Percentiles rank a stretch among this genome's conserved stretches.
Conservation (phyloP, 306 rosid species). For the Boehmeria nivea region DNA sequence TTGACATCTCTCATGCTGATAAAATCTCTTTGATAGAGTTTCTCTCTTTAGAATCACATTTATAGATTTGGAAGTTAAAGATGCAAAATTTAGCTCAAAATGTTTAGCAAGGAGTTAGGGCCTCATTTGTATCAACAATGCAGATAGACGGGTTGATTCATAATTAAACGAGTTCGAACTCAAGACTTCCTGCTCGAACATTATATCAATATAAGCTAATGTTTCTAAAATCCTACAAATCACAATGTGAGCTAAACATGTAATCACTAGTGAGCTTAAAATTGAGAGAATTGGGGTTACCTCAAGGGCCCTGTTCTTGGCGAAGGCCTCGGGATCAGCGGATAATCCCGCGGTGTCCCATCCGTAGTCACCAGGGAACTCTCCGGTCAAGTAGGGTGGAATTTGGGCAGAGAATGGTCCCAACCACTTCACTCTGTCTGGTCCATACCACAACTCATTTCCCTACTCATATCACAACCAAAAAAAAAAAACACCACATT, state of each 20-base stretch:
- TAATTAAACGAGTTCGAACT: no score
- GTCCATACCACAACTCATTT: slow-evolving; percentile 83
- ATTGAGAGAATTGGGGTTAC: slow-evolving; percentile 22
- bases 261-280: not conserved
- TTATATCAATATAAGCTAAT: no score
- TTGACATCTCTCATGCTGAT: no score
- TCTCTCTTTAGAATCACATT: no score
- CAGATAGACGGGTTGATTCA: no score
- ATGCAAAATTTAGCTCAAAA: no score
- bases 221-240: not conserved
- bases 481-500: slow-evolving; percentile 6
- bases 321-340: slow-evolving; percentile 92
- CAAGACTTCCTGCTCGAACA: no score
- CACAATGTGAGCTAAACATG: not conserved
- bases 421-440: slow-evolving; percentile 80
- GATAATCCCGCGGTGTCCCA: slow-evolving; percentile 90
- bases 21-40: no score
- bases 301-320: slow-evolving; percentile 93
- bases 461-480: slow-evolving; percentile 33
- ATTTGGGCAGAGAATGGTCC: slow-evolving; percentile 90
- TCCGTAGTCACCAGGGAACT: slow-evolving; percentile 84
- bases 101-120: no score
- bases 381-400: slow-evolving; percentile 78
- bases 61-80: no score
- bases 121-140: no score